Base-by-base conservation (phyloP, 139 green algal species). In the Auxenochlorella pyrenoidosa region DNA sequence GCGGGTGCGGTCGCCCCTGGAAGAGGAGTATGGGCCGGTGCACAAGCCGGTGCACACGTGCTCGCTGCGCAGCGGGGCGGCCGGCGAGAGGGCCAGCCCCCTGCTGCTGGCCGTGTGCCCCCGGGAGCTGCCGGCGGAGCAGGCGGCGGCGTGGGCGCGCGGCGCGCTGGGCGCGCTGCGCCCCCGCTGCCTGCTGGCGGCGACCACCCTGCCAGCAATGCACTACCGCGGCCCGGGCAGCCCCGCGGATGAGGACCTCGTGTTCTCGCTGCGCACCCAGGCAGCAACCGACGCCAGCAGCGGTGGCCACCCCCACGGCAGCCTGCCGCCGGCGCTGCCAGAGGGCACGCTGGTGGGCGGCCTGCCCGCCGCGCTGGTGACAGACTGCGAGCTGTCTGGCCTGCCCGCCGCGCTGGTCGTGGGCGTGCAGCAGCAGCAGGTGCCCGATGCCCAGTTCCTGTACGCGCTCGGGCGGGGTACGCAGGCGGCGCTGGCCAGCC, bases 311-410 rank as follows among this genome's bases (percentile, higher is more conserved):
- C 30, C 43, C 32, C 6, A 6, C 65, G 41, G 32, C 66, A 58
- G 68, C 44, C 82, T 86, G 83, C 84, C 84, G 68, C 79, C 72
- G 18, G 18, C 32, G 28, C 41, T 90, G 47, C 87, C 87, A 32
- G 26, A 43, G 30, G 82, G 38, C 38, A 90, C 54, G 0, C 12
- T 88, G 36, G 30, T 90, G 54, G 70, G 38, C 24, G 87, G 87
- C 38, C 58, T 90, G 32, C 72, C 87, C 5, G 87, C 87, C 5
- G 87, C 87, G 18, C 79, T 90, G 70, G 68, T 90, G 40, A n/a
- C 44, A 4, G 4, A 60, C 0, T 68, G 34, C 6, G 80, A 88
- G 41, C 70, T 58, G 32, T 19, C 32, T 16, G 65, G 60, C 38
- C 58, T 82, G 75, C 80, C 80, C 0, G 82, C 71, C 13, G 30